Percentiles rank a stretch among this genome's conserved stretches.
phyloP scores from a whole-genome alignment of 2,329 filamentous ascomycete genomes.

The Didymosphaeria variabile region DNA sequence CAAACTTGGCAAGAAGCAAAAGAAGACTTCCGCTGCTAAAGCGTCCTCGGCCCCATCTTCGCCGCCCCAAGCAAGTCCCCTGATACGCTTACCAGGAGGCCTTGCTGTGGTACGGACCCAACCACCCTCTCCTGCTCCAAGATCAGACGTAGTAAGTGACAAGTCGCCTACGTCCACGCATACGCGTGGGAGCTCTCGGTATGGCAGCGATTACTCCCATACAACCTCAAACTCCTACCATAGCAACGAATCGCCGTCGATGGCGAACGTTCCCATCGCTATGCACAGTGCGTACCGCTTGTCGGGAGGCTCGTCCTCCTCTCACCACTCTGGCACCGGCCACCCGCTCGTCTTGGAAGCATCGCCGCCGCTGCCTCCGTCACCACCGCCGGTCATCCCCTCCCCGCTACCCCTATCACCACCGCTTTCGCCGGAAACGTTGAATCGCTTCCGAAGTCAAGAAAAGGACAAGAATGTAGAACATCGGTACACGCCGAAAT shows the following conservation, averaged over 20 bases:
- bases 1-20: conserved; percentile 14
- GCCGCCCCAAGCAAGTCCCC: conserved; percentile 20
- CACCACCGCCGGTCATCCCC: conserved; percentile 5
- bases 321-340: conserved; percentile 17
- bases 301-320: conserved; percentile 18
- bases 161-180: conserved; percentile 15
- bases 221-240: conserved; percentile 22
- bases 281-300: conserved; percentile 19
- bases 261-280: conserved; percentile 17
- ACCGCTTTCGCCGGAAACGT: conserved; percentile 13
- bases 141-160: conserved; percentile 12
- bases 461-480: conserved; percentile 18
- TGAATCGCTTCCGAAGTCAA: conserved; percentile 4
- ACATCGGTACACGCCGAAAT: conserved; percentile 17
- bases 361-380: conserved; percentile 20
- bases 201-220: conserved; percentile 9
- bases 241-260: conserved; percentile 21
- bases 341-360: conserved; percentile 21
- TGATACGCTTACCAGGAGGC: conserved; percentile 36
- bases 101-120: conserved; percentile 31
- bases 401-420: conserved; percentile 7
- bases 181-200: conserved; percentile 11
- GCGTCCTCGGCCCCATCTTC: conserved; percentile 13
- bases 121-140: conserved; percentile 20
- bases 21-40: conserved; percentile 4